phyloP scores from a whole-genome alignment of 257 asterid genomes.

The Ballota nigra region DNA sequence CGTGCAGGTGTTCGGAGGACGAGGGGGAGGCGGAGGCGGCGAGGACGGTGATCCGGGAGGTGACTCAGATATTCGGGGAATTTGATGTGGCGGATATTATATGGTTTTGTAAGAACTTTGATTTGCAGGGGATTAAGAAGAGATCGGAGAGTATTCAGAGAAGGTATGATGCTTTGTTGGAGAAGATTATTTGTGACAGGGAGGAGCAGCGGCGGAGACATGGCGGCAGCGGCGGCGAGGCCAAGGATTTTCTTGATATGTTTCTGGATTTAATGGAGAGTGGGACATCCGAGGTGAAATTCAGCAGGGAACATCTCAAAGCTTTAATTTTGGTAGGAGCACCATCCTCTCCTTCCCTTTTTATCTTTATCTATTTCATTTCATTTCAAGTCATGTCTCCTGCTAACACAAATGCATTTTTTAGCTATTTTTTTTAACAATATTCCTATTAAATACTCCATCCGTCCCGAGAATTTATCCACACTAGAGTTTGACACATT shows the following conservation, averaged over 20 bases:
- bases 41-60: slow-evolving; percentile 49
- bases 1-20: slow-evolving; percentile 34
- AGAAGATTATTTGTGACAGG: slow-evolving; percentile 45
- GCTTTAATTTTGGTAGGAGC: slow-evolving; percentile 51
- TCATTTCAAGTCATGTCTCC: no score
- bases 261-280: slow-evolving; percentile 55
- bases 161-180: slow-evolving; percentile 56
- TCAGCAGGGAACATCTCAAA: slow-evolving; percentile 55
- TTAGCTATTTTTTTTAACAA: no score
- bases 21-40: slow-evolving; percentile 47
- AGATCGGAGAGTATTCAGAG: slow-evolving; percentile 39
- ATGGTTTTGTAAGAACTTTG: slow-evolving; percentile 47
- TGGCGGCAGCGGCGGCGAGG: slow-evolving; percentile 27
- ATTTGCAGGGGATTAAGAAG: slow-evolving; percentile 59
- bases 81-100: slow-evolving; percentile 47
- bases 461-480: no score
- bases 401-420: no score
- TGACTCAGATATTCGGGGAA: slow-evolving; percentile 58
- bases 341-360: no score
- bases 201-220: slow-evolving; percentile 29
- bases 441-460: no score
- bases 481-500: no score
- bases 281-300: slow-evolving; percentile 42
- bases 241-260: slow-evolving; percentile 52
- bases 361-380: no score